Conservation (phyloP, 768 basidiomycete species). For the Paxillus rubicundulus region DNA sequence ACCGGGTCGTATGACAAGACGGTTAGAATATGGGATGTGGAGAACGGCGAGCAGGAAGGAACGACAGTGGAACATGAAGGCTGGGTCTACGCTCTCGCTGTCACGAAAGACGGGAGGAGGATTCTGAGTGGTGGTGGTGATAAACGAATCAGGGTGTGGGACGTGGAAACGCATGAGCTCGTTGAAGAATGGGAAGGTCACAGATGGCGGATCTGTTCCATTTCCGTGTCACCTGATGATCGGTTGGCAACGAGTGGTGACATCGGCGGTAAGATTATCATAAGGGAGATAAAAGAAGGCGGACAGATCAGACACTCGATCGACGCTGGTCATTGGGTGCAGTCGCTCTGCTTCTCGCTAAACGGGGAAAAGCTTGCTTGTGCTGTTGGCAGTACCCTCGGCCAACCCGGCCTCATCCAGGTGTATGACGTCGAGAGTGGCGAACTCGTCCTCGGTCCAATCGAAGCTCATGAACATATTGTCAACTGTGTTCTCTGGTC, state of each 20-base stretch:
- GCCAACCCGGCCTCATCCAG: not conserved
- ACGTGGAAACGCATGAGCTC: too few species aligned
- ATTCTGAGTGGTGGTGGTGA: too few species aligned
- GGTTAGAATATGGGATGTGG: too few species aligned
- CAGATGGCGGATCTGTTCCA: too few species aligned
- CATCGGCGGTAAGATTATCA: not conserved
- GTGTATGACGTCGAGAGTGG: not conserved
- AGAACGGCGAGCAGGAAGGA: too few species aligned
- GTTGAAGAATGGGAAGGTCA: too few species aligned
- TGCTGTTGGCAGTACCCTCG: too few species aligned
- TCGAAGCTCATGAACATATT: slow-evolving; percentile 1
- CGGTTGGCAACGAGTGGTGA: not conserved
- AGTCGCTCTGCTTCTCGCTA: not conserved
- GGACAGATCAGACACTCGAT: not conserved
- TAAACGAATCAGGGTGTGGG: too few species aligned
- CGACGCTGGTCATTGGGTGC: not conserved
- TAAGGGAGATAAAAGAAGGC: not conserved
- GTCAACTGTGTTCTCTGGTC: not conserved
- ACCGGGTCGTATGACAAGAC: too few species aligned
- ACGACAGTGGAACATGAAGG: too few species aligned
- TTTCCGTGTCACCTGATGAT: not conserved
- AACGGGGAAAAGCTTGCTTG: slow-evolving; percentile 5
- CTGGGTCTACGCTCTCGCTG: too few species aligned
- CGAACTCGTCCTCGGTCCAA: not conserved
- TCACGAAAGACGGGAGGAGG: too few species aligned